These are phyloP conservation scores for Bruguiera sexangula DNA, from an alignment of 345 rosid genomes.

Conservation along the genomic window DNA sequence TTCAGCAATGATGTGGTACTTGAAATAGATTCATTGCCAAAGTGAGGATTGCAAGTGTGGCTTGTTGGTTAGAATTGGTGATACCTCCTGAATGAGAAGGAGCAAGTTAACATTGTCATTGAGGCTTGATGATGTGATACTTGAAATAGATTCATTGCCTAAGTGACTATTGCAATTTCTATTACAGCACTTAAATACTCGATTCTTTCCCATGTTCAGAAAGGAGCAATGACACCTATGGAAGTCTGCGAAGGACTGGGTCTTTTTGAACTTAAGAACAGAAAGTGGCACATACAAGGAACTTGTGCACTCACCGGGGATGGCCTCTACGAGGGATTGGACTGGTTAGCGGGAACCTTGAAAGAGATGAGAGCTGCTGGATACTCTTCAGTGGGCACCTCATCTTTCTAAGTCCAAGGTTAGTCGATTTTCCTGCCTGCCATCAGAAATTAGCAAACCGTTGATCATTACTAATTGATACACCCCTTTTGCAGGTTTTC, in stretches of 20 bases:
- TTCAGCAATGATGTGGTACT: too few species aligned
- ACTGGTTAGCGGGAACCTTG: constrained; percentile 79
- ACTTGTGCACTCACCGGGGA: constrained; percentile 95
- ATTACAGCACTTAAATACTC: too few species aligned
- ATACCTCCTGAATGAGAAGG: too few species aligned
- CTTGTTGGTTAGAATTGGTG: too few species aligned
- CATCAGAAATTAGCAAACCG: not conserved
- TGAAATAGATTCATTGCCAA: too few species aligned
- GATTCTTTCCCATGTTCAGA: constrained; percentile 37
- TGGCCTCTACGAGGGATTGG: constrained; percentile 96
- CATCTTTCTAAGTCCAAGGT: constrained; percentile 57
- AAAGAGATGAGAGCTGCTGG: constrained; percentile 93
- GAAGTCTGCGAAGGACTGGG: constrained; percentile 95
- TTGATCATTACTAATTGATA: not conserved
- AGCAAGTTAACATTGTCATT: too few species aligned
- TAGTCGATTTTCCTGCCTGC: constrained; percentile 1
- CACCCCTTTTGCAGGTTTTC: not conserved
- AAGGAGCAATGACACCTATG: constrained; percentile 96
- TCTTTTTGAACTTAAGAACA: constrained; percentile 81
- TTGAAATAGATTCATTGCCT: not conserved
- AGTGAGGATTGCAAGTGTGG: too few species aligned
- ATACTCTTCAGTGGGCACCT: constrained; percentile 74
- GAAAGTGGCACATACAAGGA: constrained; percentile 99
- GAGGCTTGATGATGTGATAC: not conserved
- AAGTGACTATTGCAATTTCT: not conserved